Conservation (phyloP, 2,329 filamentous ascomycete genomes). For the Sporothrix luriei region DNA sequence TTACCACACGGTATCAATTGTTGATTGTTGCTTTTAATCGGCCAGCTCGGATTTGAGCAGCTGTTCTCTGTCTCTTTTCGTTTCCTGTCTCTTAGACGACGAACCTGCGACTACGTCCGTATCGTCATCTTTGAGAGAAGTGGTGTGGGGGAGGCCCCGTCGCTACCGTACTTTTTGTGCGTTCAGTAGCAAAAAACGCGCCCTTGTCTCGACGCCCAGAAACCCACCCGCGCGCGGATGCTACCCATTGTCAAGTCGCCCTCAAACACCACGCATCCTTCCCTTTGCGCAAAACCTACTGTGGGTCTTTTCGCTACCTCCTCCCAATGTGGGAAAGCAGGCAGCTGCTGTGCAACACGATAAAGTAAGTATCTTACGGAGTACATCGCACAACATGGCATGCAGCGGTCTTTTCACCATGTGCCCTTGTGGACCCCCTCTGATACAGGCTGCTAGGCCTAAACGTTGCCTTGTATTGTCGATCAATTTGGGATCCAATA, state of each 20-base stretch:
- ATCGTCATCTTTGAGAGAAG: background rate
- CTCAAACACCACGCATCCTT: background rate
- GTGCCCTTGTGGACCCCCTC: background rate
- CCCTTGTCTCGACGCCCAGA: background rate
- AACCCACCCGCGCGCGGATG: background rate
- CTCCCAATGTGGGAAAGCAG: too few species aligned
- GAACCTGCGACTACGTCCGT: background rate
- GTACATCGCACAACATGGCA: background rate
- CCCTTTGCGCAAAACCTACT: background rate
- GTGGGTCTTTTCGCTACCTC: too few species aligned
- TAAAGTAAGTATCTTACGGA: background rate
- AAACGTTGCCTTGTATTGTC: background rate
- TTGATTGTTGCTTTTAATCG: background rate
- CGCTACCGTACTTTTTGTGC: slow-evolving; percentile 2
- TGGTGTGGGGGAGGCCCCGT: slow-evolving; percentile 19
- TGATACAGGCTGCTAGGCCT: background rate
- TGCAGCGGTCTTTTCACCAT: background rate
- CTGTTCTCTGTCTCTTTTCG: background rate
- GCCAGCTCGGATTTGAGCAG: background rate
- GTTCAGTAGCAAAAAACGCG: background rate
- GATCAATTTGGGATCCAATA: background rate
- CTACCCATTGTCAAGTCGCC: background rate
- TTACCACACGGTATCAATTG: background rate
- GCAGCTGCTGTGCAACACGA: background rate
- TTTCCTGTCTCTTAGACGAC: background rate